Percentiles rank a stretch among this genome's conserved stretches.
phyloP scores from a whole-genome alignment of 2,329 filamentous ascomycete genomes.

The Aspergillus piperis region DNA sequence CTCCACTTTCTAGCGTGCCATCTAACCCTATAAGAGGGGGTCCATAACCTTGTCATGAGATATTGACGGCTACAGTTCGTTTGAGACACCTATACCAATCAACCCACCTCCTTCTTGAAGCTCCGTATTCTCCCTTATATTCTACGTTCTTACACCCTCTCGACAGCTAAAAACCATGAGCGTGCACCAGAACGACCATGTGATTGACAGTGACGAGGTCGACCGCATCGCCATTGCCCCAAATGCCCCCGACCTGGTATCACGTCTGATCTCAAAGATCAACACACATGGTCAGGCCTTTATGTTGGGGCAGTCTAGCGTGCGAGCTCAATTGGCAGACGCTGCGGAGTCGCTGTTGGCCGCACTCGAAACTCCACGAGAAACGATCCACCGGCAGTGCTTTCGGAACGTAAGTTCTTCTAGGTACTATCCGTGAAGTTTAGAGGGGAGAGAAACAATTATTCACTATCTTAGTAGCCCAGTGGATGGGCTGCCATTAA shows the following conservation, averaged over 20 bases:
- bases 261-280: not conserved
- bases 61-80: too few relatives aligned
- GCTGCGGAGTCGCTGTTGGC: slow-evolving; percentile 19
- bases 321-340: slow-evolving; percentile 17
- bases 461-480: slow-evolving; percentile 6
- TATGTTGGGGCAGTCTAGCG: not conserved
- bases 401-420: too few relatives aligned
- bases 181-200: not conserved
- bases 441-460: too few relatives aligned
- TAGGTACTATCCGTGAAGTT: too few relatives aligned
- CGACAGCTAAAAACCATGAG: not conserved
- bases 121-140: too few relatives aligned
- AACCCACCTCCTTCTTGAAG: too few relatives aligned
- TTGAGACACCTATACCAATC: too few relatives aligned
- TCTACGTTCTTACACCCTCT: too few relatives aligned
- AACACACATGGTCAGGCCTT: not conserved
- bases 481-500: slow-evolving; percentile 27
- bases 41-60: too few relatives aligned
- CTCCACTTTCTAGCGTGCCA: too few relatives aligned
- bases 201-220: not conserved
- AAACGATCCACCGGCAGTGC: slow-evolving; percentile 35
- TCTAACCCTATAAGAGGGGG: too few relatives aligned
- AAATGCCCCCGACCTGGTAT: not conserved
- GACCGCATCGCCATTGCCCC: not conserved
- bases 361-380: slow-evolving; percentile 49